Percentiles rank a stretch among this genome's conserved stretches.
phyloP scores from a whole-genome alignment of 2,329 filamentous ascomycete species.

The Monilinia fructigena region DNA sequence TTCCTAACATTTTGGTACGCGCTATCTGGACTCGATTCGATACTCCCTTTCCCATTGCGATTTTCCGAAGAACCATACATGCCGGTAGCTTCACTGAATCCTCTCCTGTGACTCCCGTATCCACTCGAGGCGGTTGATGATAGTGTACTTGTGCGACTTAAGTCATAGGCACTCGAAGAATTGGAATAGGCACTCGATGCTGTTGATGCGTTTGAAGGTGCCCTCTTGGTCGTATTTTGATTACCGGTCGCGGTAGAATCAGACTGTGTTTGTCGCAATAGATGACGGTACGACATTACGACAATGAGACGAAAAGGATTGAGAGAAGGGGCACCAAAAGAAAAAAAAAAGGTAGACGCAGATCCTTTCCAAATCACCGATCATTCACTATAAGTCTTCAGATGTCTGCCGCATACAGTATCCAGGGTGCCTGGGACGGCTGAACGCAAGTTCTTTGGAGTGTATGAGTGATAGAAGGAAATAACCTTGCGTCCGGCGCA shows the following conservation, averaged over 20 bases:
- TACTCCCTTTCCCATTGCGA: slow-evolving; percentile 43
- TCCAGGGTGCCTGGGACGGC: neutral
- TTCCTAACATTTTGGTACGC: slow-evolving; percentile 71
- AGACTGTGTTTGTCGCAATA: slow-evolving; percentile 57
- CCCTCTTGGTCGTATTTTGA: slow-evolving; percentile 47
- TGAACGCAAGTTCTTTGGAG: neutral
- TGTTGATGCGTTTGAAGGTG: slow-evolving; percentile 69
- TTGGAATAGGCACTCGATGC: slow-evolving; percentile 67
- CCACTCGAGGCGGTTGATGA: slow-evolving; percentile 70
- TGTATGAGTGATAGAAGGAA: neutral
- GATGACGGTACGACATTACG: slow-evolving; percentile 58
- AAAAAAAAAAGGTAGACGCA: slow-evolving; percentile 3
- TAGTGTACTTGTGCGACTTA: slow-evolving; percentile 65
- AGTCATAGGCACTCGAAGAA: slow-evolving; percentile 49
- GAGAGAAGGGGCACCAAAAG: slow-evolving; percentile 5
- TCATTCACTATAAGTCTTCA: neutral
- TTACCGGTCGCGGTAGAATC: slow-evolving; percentile 43
- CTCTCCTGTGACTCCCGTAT: slow-evolving; percentile 65
- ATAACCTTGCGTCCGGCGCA: slow-evolving; percentile 12
- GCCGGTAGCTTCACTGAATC: slow-evolving; percentile 68
- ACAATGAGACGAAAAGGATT: slow-evolving; percentile 20
- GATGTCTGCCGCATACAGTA: slow-evolving; percentile 8
- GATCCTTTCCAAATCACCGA: neutral
- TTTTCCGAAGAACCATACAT: slow-evolving; percentile 52
- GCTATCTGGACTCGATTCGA: slow-evolving; percentile 54